Evolutionary conservation across 805 yeast genomes (phyloP).

Genomic region (Yamadazyma takamatsuzukensis): DNA sequence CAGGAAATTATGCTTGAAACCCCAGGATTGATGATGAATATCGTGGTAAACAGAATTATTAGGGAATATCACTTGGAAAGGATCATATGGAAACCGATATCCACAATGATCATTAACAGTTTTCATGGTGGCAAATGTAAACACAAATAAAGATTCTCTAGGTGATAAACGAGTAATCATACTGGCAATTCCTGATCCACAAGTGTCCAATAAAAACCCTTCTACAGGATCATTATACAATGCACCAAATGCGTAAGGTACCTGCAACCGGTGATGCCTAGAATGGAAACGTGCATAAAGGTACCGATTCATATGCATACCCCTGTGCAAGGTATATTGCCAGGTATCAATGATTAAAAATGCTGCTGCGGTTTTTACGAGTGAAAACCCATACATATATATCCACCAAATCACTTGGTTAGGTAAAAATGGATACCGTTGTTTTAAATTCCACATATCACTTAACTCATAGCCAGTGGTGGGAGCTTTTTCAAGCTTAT

Average conservation of each 20-base stretch:
- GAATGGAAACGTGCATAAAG: slow-evolving; percentile 85
- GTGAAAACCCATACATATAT: slow-evolving; percentile 65
- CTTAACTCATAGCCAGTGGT: slow-evolving; percentile 48
- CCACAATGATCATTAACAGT: slow-evolving; percentile 99
- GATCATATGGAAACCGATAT: slow-evolving; percentile 88
- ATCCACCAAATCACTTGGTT: slow-evolving; percentile 43
- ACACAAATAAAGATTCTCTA: slow-evolving; percentile 72
- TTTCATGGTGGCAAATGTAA: slow-evolving; percentile 86
- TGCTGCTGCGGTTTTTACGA: slow-evolving; percentile 55
- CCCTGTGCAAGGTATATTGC: slow-evolving; percentile 89
- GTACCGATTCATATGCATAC: slow-evolving; percentile 78
- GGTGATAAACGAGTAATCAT: slow-evolving; percentile 60
- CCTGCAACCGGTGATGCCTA: slow-evolving; percentile 89
- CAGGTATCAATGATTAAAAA: slow-evolving; percentile 83
- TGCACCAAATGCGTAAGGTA: slow-evolving; percentile 97
- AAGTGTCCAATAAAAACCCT: slow-evolving; percentile 87
- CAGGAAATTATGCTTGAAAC: slow-evolving; percentile 86
- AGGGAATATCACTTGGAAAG: slow-evolving; percentile 87
- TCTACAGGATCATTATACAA: slow-evolving; percentile 91
- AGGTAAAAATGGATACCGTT: slow-evolving; percentile 42
- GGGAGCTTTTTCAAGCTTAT: slow-evolving; percentile 54
- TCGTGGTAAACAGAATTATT: slow-evolving; percentile 95
- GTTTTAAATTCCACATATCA: slow-evolving; percentile 45
- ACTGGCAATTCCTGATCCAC: slow-evolving; percentile 86
- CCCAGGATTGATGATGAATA: slow-evolving; percentile 95